These are phyloP conservation scores for Evernia prunastri DNA, from an alignment of 495 filamentous ascomycete genomes.

Conservation along the genomic window DNA sequence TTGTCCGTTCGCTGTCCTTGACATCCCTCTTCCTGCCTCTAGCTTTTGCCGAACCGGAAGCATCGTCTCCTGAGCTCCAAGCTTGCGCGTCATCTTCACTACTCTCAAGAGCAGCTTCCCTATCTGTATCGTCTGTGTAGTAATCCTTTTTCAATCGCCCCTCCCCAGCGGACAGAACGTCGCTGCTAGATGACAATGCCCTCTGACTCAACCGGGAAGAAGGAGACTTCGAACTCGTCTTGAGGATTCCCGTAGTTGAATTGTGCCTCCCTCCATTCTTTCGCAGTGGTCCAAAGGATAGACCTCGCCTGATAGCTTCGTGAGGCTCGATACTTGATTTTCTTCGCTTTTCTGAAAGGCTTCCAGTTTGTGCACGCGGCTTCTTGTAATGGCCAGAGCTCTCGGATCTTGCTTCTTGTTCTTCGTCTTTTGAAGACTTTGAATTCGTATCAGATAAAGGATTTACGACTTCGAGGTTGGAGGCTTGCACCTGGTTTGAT, in stretches of 20 bases:
- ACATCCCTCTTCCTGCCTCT: slow-evolving; percentile 28
- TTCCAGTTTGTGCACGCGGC: background rate
- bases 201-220: slow-evolving; percentile 46
- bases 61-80: slow-evolving; percentile 46
- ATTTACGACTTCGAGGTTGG: background rate
- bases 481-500: background rate
- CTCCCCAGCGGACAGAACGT: slow-evolving; percentile 36
- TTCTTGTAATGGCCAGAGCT: background rate
- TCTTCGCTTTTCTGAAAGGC: background rate
- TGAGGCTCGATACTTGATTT: slow-evolving; percentile 5
- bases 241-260: slow-evolving; percentile 42
- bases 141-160: slow-evolving; percentile 71
- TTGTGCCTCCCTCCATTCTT: slow-evolving; percentile 40
- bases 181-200: slow-evolving; percentile 52
- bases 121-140: slow-evolving; percentile 53
- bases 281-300: slow-evolving; percentile 16
- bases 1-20: background rate
- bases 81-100: slow-evolving; percentile 43
- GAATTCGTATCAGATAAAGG: background rate
- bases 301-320: slow-evolving; percentile 22
- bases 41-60: slow-evolving; percentile 26
- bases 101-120: slow-evolving; percentile 44
- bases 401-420: background rate
- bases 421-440: background rate
- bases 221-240: slow-evolving; percentile 59